Base-by-base conservation (phyloP, 140 eudicot species). In the Oenanthe javanica region DNA sequence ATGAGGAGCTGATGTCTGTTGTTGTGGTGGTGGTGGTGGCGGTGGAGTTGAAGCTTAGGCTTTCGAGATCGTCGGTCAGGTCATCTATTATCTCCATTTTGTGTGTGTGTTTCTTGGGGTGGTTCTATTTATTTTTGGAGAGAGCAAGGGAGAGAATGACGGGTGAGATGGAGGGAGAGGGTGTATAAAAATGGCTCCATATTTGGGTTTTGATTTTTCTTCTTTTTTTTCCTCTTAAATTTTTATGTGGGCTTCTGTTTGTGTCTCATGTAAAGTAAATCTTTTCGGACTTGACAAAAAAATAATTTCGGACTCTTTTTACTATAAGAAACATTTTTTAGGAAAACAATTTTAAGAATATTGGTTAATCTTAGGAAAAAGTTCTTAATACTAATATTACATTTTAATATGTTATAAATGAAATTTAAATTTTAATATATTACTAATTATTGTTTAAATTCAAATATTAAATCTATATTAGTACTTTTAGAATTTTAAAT, bases 1-100 rank as follows among this genome's bases (percentile, higher is more conserved):
- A 83, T 81, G 93, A 78, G 61, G 91, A 93, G 79, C 91, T 75
- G 82, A 86, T 90, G 80, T 87, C 96, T 31, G 31, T 31, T 48
- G 90, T 83, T 79, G 31, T 31, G 31, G 89, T 83, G 57, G 91
- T 80, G 36, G 88, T 84, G 84, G 92, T 80, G 72, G 93, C 86
- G 59, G 96, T 87, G 69, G 96, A 91, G 90, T 93, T 93, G 94
- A 93, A 93, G 83, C 96, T 91, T 77, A 93, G 82, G 91, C 93
- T 87, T 43, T 86, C 88, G 81, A 93, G 90, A 85, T 93, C 94
- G 77, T 91, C 96, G 80, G 93, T 81, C 1, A 89, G 80, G 63
- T 88, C 88, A 84, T 90, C 90, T 8, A 81, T 9, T 27, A 12
- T 31, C 80, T 87, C 91, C 91, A 87, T 31, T 31, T 31, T 31